Evolutionary conservation across 1,284 basidiomycete genomes (phyloP), one percentile per base, ranked within the genome.

Genomic region (Apiotrichum akiyoshidainum): DNA sequence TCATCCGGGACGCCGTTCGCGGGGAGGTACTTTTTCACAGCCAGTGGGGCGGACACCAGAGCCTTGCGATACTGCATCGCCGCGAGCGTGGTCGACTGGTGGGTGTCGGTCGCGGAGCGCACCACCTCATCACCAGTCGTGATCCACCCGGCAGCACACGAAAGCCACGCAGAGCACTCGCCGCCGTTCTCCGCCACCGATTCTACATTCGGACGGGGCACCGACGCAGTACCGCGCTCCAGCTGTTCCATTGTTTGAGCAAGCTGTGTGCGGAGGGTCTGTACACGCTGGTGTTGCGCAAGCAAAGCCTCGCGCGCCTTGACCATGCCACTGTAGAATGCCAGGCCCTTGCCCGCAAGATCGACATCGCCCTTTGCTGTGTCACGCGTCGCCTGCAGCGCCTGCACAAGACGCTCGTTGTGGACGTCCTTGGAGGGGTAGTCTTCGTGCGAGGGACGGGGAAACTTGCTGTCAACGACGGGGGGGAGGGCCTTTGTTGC

Each of bases 371-470:
- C 54, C 17, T 58, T 52, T 1, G 68, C 68, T 8, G 61, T 52
- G 1, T 44, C 44, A 3, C 57, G 61, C 0, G 57, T 52, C 2
- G 33, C 41, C 5, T 12, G 31, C 3, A 74, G 52, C 1, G 54
- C 57, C 0, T 26, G 21, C 0, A 67, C 44, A 16, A 70, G 46
- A 1, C 54, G 37, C 7, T 26, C 45, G 50, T 64, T 70, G 47
- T 71, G 65, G 31, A 54, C 54, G 11, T 67, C 65, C 41, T 67
- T 63, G 19, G 62, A 60, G 0, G 69, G 69, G 50, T 68, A 73
- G 11, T 60, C 63, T 3, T 64, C 50, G 50, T 75, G 68, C 0
- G 60, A 57, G 0, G 71, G 73, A 11, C 55, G 55, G 1, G 71
- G 68, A 37, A 71, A 68, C 2, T 57, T 19, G 14, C 39, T 19